These are phyloP conservation scores for Mycena albidolilacea DNA, from an alignment of 768 basidiomycete species.

Conservation along the genomic window DNA sequence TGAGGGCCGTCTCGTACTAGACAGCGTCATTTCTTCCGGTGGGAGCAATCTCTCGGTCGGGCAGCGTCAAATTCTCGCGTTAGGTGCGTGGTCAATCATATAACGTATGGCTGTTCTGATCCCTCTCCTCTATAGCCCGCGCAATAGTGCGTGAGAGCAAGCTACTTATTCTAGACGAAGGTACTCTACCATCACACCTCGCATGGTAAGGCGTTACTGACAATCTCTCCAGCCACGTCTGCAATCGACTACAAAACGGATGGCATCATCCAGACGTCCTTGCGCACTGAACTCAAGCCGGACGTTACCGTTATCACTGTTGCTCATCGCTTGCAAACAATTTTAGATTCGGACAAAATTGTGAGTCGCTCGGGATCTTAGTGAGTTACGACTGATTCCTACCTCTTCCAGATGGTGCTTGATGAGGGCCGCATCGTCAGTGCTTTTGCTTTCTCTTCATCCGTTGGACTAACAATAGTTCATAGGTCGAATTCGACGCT, in stretches of 20 bases:
- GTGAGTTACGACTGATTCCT: background rate
- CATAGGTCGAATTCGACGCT: conserved; percentile 68
- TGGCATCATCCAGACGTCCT: conserved; percentile 76
- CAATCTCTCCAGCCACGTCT: conserved; percentile 71
- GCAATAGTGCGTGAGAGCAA: conserved; percentile 67
- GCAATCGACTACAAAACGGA: conserved; percentile 72
- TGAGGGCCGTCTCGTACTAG: conserved; percentile 48
- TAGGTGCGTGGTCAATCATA: conserved; percentile 42
- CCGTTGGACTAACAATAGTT: conserved; percentile 25
- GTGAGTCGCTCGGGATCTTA: conserved; percentile 36
- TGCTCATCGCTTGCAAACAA: conserved; percentile 68
- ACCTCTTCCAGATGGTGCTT: conserved; percentile 54
- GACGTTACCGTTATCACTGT: conserved; percentile 71
- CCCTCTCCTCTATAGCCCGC: conserved; percentile 67
- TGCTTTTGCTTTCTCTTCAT: background rate
- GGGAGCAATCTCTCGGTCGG: conserved; percentile 68
- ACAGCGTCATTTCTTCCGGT: conserved; percentile 72
- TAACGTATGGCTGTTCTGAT: background rate
- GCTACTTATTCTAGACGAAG: conserved; percentile 69
- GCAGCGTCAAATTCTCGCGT: conserved; percentile 67
- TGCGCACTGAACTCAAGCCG: conserved; percentile 73
- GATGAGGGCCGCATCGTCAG: conserved; percentile 59
- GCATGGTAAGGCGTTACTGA: conserved; percentile 16
- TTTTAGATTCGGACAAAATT: conserved; percentile 71
- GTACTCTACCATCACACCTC: background rate